Conservation (phyloP, 73 alveolate species). For the Paraurostyla sp. region DNA sequence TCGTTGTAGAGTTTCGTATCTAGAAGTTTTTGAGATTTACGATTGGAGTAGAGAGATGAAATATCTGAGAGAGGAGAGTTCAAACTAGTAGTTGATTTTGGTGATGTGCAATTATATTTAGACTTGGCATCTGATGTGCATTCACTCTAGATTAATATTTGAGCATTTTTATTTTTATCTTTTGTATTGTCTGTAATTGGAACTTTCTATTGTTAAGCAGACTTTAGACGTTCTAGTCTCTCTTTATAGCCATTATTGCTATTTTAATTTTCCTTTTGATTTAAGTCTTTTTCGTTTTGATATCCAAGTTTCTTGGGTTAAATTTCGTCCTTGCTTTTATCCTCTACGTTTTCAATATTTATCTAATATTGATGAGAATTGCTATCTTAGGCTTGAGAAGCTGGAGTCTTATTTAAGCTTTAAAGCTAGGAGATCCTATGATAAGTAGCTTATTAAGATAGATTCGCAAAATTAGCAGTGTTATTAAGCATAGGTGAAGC, state of each 20-base stretch:
- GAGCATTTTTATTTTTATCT: not conserved
- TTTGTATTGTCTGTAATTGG: not conserved
- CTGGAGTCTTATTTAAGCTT: not conserved
- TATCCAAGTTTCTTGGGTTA: no score
- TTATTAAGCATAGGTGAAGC: slow-evolving; percentile 50
- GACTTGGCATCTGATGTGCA: not conserved
- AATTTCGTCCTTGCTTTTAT: no score
- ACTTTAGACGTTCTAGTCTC: not conserved
- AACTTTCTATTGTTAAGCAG: not conserved
- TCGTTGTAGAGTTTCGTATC: not conserved
- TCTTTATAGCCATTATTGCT: not conserved
- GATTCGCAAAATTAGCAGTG: slow-evolving; percentile 35
- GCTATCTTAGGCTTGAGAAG: no score
- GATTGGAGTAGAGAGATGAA: not conserved
- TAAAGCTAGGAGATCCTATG: not conserved
- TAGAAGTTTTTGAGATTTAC: not conserved
- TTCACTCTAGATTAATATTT: not conserved
- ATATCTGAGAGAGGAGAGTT: slow-evolving; percentile 1
- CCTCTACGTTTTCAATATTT: no score
- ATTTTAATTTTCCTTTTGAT: not conserved
- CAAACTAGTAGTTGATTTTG: no score
- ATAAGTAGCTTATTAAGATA: not conserved
- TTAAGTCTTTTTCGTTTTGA: no score
- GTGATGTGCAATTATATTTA: no score
- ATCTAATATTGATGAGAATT: no score